Evolutionary conservation across 2,329 filamentous ascomycete genomes (phyloP), one percentile per base, ranked within the genome.

Genomic region (Penicillium occitanis): DNA sequence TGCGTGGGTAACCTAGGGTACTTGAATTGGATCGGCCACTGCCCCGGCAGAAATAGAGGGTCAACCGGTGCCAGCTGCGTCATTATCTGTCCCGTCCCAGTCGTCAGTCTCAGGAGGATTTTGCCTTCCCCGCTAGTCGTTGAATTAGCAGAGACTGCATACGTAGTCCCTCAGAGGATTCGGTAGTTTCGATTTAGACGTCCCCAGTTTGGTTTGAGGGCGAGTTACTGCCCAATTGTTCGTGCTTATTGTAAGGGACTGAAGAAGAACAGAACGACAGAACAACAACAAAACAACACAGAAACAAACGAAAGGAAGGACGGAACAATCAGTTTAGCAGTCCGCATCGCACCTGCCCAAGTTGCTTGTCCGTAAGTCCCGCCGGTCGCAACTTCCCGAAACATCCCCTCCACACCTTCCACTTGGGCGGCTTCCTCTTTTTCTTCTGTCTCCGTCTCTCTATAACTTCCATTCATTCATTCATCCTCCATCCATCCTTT

Each of bases 331-430:
- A 22, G 33, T 57, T 19, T 57, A 17, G 51, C 35, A 4, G 10
- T 37, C 37, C 33, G 28, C 55, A 10, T 14, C 55, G 37, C 19
- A 22, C 57, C n/a, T 59, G 35, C 57, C 55, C 55, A 35, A 55
- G 17, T 59, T 59, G 57, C 22, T 25, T 4, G 55, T 40, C 14
- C 57, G 35, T 59, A 59, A 40, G 35, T 37, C 28, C 3, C 3
- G 19, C 8, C 62, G 62, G 51, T 64, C 62, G 51, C 53, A 28
- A 51, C 62, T 64, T 55, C 62, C 62, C 62, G 62, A 46, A 64
- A 50, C 37, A 28, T 19, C 37, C 61, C n/a, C 42, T 33, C 51
- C 28, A 42, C 61, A 46, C 62, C 37, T 58, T 25, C 61, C 61
- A 19, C 28, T 28, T 55, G 30, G 25, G n/a, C 57, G 22, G 57